phyloP scores from a whole-genome alignment of 2,329 filamentous ascomycete genomes.

The Endothia cerciana region DNA sequence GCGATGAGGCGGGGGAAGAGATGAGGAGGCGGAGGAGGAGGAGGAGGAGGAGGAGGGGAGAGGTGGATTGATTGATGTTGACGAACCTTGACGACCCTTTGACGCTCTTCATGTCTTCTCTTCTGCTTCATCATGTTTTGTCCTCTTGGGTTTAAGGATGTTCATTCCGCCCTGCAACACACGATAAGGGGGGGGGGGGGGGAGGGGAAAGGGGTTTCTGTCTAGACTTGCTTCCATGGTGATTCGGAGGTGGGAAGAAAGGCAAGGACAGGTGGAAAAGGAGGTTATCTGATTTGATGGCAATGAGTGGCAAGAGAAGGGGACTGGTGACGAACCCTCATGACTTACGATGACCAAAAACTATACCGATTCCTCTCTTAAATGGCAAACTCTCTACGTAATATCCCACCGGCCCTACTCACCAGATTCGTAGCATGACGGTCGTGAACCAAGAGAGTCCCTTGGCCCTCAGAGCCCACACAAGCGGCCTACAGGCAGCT shows the following conservation, averaged over 20 bases:
- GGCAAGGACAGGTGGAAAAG: not conserved
- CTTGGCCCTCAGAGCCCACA: no score
- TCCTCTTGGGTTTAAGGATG: no score
- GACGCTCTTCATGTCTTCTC: not conserved
- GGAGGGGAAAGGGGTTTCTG: not conserved
- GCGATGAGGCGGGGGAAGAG: constrained; percentile 30
- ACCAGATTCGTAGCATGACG: no score
- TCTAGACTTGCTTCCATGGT: no score
- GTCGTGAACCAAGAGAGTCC: no score
- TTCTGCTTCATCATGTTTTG: no score
- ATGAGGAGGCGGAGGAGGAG: constrained; percentile 32
- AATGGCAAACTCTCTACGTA: no score
- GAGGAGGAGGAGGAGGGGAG: constrained; percentile 24
- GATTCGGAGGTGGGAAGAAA: no score
- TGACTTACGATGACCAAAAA: not conserved
- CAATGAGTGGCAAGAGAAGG: not conserved
- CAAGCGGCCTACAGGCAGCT: no score
- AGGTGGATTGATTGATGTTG: constrained; percentile 13
- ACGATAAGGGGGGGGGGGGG: not conserved
- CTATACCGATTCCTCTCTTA: not conserved
- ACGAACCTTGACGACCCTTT: constrained; percentile 12
- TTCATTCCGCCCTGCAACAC: no score
- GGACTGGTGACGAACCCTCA: not conserved
- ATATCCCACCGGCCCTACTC: no score
- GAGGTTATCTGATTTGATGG: not conserved